Conservation (phyloP, 2,329 filamentous ascomycete genomes). For the Ascochyta pisi region DNA sequence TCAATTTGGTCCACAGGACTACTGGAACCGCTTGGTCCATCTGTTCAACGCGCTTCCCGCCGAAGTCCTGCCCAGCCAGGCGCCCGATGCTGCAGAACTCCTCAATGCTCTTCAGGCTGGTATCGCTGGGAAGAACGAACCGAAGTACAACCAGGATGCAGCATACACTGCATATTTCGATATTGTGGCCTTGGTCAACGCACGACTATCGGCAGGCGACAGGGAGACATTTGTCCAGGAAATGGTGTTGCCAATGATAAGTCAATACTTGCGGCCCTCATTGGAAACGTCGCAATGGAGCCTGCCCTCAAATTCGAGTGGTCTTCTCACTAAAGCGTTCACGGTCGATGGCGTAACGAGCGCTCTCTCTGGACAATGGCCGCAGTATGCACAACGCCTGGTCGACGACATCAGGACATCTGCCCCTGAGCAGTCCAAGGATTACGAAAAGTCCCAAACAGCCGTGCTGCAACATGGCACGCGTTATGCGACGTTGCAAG, state of each 20-base stretch:
- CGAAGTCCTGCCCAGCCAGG: slow-evolving; percentile 61
- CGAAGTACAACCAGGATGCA: slow-evolving; percentile 67
- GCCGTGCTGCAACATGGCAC: slow-evolving; percentile 69
- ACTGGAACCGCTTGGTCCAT: slow-evolving; percentile 73
- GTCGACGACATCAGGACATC: slow-evolving; percentile 73
- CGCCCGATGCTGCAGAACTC: slow-evolving; percentile 65
- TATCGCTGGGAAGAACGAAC: slow-evolving; percentile 76
- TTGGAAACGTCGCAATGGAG: slow-evolving; percentile 58
- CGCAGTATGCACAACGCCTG: slow-evolving; percentile 66
- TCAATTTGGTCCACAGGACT: slow-evolving; percentile 73
- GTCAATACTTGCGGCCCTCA: slow-evolving; percentile 60
- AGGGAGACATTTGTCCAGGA: slow-evolving; percentile 54
- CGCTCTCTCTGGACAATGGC: slow-evolving; percentile 67
- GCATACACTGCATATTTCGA: slow-evolving; percentile 81
- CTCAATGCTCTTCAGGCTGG: slow-evolving; percentile 73
- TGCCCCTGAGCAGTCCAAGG: slow-evolving; percentile 80
- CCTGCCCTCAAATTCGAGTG: slow-evolving; percentile 53
- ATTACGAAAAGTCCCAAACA: slow-evolving; percentile 75
- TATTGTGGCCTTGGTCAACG: slow-evolving; percentile 58
- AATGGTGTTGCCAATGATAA: slow-evolving; percentile 60
- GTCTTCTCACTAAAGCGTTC: slow-evolving; percentile 52
- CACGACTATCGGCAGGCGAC: slow-evolving; percentile 53
- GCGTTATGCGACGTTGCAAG: slow-evolving; percentile 67
- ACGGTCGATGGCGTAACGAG: slow-evolving; percentile 52
- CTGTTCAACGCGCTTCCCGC: slow-evolving; percentile 66